phyloP scores from a whole-genome alignment of 495 filamentous ascomycete genomes.

The Saxophila tyrrhenica region DNA sequence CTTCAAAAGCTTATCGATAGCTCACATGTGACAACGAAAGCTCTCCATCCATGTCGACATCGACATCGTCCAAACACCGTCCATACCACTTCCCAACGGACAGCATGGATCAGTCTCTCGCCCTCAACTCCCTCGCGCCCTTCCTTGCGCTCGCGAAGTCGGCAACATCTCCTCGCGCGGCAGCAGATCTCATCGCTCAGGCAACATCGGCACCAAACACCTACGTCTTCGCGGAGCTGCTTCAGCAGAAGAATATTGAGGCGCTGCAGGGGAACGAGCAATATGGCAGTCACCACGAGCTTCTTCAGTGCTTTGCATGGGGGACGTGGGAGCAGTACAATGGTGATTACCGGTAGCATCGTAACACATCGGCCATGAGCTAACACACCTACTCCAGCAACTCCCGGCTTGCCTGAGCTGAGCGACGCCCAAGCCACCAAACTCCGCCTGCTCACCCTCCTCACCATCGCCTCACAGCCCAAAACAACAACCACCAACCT shows the following conservation, averaged over 20 bases:
- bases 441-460: conserved; percentile 80
- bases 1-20: too few species aligned
- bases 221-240: conserved; percentile 89
- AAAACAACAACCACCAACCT: conserved; percentile 41
- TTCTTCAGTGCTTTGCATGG: conserved; percentile 87
- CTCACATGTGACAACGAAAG: too few species aligned
- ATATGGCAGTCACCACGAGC: conserved; percentile 46
- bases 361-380: conserved; percentile 4
- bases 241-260: conserved; percentile 72
- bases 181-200: conserved; percentile 74
- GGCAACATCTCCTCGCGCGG: conserved; percentile 69
- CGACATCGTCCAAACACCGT: too few species aligned
- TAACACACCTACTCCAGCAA: conserved; percentile 28
- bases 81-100: too few species aligned
- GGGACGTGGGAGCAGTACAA: conserved; percentile 77
- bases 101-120: conserved; percentile 83
- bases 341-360: conserved; percentile 38
- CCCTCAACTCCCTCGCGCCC: conserved; percentile 70
- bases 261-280: conserved; percentile 47
- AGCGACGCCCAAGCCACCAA: conserved; percentile 65
- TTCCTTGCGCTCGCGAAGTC: conserved; percentile 81
- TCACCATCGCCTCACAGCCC: conserved; percentile 54
- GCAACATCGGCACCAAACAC: conserved; percentile 80
- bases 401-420: conserved; percentile 55
- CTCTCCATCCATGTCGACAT: too few species aligned